Conservation (phyloP, 192 early-diverging fungal genomes). For the Funneliformis geosporum region DNA sequence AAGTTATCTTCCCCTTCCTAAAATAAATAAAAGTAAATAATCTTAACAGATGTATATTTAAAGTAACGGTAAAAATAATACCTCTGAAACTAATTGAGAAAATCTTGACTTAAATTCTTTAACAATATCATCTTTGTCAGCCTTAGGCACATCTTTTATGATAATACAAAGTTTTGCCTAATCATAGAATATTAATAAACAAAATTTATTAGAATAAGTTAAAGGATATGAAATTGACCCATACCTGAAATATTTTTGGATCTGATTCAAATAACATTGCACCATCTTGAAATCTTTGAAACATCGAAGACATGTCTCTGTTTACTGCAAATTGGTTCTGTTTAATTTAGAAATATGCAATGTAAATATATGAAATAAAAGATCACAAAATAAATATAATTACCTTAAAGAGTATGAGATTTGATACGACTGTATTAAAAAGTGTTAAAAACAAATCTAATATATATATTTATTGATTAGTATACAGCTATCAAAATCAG, state of each 20-base stretch:
- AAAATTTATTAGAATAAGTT: not conserved
- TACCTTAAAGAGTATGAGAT: slow-evolving; percentile 16
- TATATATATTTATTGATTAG: not conserved
- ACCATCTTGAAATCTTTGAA: slow-evolving; percentile 33
- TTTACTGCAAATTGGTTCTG: slow-evolving; percentile 29
- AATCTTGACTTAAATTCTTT: slow-evolving; percentile 11
- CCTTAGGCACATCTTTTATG: slow-evolving; percentile 27
- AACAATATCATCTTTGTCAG: slow-evolving; percentile 1
- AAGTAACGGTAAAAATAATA: not conserved
- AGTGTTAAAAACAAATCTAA: slow-evolving; percentile 4
- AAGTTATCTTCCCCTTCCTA: slow-evolving; percentile 32
- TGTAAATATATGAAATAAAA: not conserved
- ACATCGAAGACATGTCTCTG: slow-evolving; percentile 34
- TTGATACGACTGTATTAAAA: slow-evolving; percentile 11
- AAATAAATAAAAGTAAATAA: not conserved
- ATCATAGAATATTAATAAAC: not conserved
- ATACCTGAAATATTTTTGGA: slow-evolving; percentile 14
- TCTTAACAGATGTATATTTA: not conserved
- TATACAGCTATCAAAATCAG: not conserved
- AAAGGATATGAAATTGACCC: no score
- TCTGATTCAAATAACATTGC: not conserved
- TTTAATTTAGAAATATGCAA: not conserved
- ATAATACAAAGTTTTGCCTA: slow-evolving; percentile 29
- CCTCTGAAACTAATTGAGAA: not conserved
- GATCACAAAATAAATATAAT: not conserved